Base-by-base conservation (phyloP, 1,139 yeast species). In the Debaryomyces psychrophilus region DNA sequence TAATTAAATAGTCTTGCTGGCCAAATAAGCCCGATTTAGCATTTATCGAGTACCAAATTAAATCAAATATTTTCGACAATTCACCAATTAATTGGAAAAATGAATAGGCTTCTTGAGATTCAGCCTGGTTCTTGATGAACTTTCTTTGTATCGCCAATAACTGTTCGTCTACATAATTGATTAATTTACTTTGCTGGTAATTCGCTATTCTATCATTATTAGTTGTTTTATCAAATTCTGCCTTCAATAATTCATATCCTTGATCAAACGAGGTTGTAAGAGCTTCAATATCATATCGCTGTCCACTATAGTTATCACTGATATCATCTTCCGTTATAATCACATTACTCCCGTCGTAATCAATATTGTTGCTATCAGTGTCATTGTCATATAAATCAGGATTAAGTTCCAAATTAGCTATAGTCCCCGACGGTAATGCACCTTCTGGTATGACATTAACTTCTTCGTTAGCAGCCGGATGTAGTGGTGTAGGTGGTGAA, bases 81-180 rank as follows among this genome's bases (percentile, higher is more conserved):
- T 82, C 86, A 2, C 50, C 11, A 2, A 82, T 53, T 26, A 86
- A 61, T 14, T 73, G 69, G 4, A 54, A 55, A 40, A 83, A 61
- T 1, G 71, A 56, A 31, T 67, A 63, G 39, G 68, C 69, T 1
- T 50, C 53, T 12, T 20, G 45, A 15, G 56, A 55, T 8, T 68
- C 73, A 2, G 83, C 76, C 49, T 84, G 73, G 43, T 82, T 73
- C 58, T 84, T 87, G 26, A 89, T 82, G 56, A 80, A 87, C 50
- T 69, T 74, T 40, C 95, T 68, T 54, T 86, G 90, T 2, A 88
- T 72, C 17, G 67, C 64, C 51, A 85, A 67, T 29, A 87, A 64
- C 49, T 76, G 68, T 5, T 73, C 79, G 57, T 89, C 96, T 11
- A 86, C 62, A 55, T 82, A 85, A 37, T 76, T 75, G 37, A 83